Percentiles rank a stretch among this genome's conserved stretches.
Evolutionary conservation across 176 grass and related monocot species (phyloP).

Genomic region (Rhynchospora breviuscula): DNA sequence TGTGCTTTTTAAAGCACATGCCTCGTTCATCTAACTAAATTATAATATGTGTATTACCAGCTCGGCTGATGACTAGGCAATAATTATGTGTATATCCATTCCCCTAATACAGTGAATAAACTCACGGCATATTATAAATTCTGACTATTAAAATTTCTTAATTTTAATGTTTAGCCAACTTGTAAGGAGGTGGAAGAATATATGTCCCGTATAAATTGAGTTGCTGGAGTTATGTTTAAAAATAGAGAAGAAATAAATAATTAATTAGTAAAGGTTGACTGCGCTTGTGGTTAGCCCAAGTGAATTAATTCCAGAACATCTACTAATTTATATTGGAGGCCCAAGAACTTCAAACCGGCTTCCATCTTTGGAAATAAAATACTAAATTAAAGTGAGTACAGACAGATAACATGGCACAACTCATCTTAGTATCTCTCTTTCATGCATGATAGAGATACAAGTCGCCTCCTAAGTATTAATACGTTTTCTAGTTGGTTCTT

Average conservation of each 20-base stretch:
- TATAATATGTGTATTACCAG: too few species aligned
- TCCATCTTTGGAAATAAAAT: neutral
- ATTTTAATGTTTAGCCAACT: neutral
- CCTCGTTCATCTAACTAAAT: too few species aligned
- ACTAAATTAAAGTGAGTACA: neutral
- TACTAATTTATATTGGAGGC: neutral
- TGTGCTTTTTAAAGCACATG: too few species aligned
- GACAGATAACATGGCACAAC: conserved; percentile 11
- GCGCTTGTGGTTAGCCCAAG: neutral
- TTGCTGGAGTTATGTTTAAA: neutral
- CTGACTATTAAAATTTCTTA: neutral
- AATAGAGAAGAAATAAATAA: neutral
- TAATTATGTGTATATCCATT: too few species aligned
- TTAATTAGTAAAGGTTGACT: neutral
- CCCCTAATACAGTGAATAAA: neutral
- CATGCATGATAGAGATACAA: neutral
- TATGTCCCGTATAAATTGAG: neutral
- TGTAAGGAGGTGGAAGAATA: neutral
- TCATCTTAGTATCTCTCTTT: neutral
- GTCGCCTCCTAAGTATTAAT: neutral
- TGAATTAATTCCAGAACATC: neutral
- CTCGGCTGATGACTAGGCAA: too few species aligned
- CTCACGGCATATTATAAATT: neutral
- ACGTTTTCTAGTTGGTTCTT: neutral
- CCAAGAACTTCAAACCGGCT: neutral